A percentile compares a stretch with the other conserved stretches of the same genome.
Evolutionary conservation across 1,284 basidiomycete species (phyloP).

Genomic region (Butyriboletus appendiculatus): DNA sequence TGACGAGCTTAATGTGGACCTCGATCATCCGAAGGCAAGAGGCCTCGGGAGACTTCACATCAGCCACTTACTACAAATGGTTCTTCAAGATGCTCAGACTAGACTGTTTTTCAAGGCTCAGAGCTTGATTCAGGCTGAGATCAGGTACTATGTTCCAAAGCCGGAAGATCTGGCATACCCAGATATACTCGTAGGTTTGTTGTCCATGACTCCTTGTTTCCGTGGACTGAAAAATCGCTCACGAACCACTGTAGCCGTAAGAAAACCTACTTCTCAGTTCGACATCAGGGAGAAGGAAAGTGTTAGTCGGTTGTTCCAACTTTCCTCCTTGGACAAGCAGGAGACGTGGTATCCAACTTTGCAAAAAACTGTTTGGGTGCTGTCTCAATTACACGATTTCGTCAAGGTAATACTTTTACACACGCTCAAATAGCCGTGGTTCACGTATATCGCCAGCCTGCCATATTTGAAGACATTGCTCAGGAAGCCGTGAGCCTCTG

Average conservation of each 20-base stretch:
- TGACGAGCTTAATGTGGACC: constrained; percentile 44
- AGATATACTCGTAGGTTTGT: constrained; percentile 66
- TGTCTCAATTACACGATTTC: constrained; percentile 86
- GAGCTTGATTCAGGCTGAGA: constrained; percentile 84
- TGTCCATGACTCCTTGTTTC: not conserved
- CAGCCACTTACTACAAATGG: constrained; percentile 79
- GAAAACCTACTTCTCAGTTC: constrained; percentile 42
- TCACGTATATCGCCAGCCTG: constrained; percentile 52
- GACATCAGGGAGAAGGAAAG: constrained; percentile 65
- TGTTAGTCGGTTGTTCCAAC: constrained; percentile 63
- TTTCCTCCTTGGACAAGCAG: constrained; percentile 73
- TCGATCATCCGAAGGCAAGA: constrained; percentile 37
- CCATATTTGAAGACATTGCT: constrained; percentile 92
- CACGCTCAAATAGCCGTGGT: not conserved
- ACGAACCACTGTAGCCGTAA: constrained; percentile 40
- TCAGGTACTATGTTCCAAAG: constrained; percentile 78
- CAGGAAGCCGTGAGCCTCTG: constrained; percentile 87
- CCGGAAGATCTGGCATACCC: constrained; percentile 85
- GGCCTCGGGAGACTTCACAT: constrained; percentile 62
- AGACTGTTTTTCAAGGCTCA: constrained; percentile 93
- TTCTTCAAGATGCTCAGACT: constrained; percentile 93
- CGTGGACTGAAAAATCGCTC: not conserved
- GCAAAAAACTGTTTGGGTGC: constrained; percentile 82
- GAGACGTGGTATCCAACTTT: constrained; percentile 91
- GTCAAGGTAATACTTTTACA: constrained; percentile 66